Evolutionary conservation across 345 rosid species (phyloP), one percentile per base, ranked within the genome.

Genomic region (Linum tenue): DNA sequence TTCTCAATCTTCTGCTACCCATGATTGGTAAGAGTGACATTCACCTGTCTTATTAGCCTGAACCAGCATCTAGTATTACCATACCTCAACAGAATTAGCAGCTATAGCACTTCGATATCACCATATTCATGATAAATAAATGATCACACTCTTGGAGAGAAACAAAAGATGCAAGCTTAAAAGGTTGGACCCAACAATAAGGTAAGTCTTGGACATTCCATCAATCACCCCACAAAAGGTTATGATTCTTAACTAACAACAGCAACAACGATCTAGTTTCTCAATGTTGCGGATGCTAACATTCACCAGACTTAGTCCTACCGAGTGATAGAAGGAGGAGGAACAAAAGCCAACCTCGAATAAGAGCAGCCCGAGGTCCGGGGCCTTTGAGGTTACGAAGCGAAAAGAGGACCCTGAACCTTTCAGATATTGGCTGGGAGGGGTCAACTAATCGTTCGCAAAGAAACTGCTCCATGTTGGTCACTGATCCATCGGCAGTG

Each of bases 311-410:
- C 5, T 22, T 41, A 41, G 9, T 8, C 9, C 44, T 41, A 41
- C 9, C 9, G 44, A 41, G 44, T 41, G 31, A 50, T 37, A 41
- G 39, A 35, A 7, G 9, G 11, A 22, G 56, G 53, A 15, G 60
- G 43, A 14, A n/a, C 38, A 55, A 36, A 10, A 44, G 56, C 31
- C n/a, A 5, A 87, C 95, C 87, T 7, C 63, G 79, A 66, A 94
- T 76, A 31, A 94, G 89, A 72, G 97, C 96, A 53, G 73, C 39
- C 48, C 95, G 89, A 68, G 95, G 92, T 59, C 65, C 92, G 0
- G 88, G 66, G 59, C 99, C 99, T 75, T 80, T 86, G 76, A 94
- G 86, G 78, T 90, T 94, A 57, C 99, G 99, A 67, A 90, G 92
- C 66, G 99, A 94, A 80, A 90, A 94, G 71, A 90, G 89, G 56